Base-by-base conservation (phyloP, 805 yeast genomes). In the Wickerhamiella nectarea region DNA sequence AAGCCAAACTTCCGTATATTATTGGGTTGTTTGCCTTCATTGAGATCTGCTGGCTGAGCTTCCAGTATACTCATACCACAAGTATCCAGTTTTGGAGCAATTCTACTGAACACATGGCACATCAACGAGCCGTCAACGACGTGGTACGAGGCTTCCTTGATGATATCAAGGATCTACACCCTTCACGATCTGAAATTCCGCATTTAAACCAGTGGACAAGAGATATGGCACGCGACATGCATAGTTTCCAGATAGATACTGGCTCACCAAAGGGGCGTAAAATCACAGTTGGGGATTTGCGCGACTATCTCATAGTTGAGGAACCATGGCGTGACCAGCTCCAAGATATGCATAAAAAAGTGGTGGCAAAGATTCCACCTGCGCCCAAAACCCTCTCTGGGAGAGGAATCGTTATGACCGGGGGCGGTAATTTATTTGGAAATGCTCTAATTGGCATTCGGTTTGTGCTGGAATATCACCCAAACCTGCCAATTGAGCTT, bases 381-480 rank as follows among this genome's bases (percentile, higher is more conserved):
- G 25, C 25, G 20, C 38, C 29, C 3, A 26, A 19, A 4, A 12
- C 28, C 18, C 20, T 34, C n/a, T 4, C 17, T 3, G 69, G 74
- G 2, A 60, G 68, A 34, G 83, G 78, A 6, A 68, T 76, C 14
- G 89, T 74, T 20, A 76, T 68, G 54, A 86, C 82, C 25, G 93
- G 89, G 25, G 94, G 94, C 36, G 91, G 87, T 4, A 72, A 72
- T 52, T 80, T 75, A 59, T 75, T 81, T 48, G 78, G 87, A 70
- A 66, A 78, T 52, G 74, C 84, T 4, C 62, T 80, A 31, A 63
- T 80, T 19, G 75, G 82, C 8, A 70, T 84, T 44, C 72, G 72
- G 52, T 69, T 77, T 48, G 60, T 84, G 41, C 66, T 94, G 54
- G 72, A 75, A 34, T 64, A 71, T 7, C 86, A 89, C 2, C 38